Conservation (phyloP, 179 eudicot species). For the Actinidia arguta region DNA sequence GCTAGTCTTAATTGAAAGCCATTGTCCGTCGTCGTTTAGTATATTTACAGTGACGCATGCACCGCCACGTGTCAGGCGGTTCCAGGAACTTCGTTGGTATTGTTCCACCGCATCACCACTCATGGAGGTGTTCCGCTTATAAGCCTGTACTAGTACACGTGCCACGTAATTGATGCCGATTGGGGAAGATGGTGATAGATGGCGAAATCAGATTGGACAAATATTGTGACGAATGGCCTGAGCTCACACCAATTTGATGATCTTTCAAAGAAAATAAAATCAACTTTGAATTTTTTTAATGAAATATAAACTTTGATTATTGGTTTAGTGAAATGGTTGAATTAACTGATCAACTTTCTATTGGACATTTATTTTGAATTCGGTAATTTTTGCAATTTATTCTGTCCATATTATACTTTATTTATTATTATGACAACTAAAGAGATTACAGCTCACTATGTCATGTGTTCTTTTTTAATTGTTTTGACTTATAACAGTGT, state of each 20-base stretch:
- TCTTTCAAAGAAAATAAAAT: too few species aligned
- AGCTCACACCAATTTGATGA: background rate
- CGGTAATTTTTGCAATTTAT: too few species aligned
- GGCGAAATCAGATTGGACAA: too few species aligned
- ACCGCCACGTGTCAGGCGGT: background rate
- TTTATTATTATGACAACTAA: too few species aligned
- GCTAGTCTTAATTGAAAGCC: background rate
- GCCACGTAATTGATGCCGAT: background rate
- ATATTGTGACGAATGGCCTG: background rate
- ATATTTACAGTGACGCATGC: background rate
- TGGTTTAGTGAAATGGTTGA: too few species aligned
- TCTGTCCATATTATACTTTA: too few species aligned
- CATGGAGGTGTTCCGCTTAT: background rate
- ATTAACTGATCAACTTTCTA: too few species aligned
- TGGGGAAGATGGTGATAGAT: background rate
- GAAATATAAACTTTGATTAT: too few species aligned
- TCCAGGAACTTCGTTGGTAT: background rate
- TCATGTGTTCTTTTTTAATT: too few species aligned
- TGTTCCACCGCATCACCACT: background rate
- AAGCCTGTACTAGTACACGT: background rate
- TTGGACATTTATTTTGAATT: too few species aligned
- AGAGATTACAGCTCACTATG: too few species aligned
- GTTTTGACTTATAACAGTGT: too few species aligned
- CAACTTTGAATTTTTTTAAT: background rate
- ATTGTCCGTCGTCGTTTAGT: background rate